Percentiles rank a stretch among this genome's conserved stretches.
Evolutionary conservation across 2,329 filamentous ascomycete genomes (phyloP).

Genomic region (Fusarium ambrosium): DNA sequence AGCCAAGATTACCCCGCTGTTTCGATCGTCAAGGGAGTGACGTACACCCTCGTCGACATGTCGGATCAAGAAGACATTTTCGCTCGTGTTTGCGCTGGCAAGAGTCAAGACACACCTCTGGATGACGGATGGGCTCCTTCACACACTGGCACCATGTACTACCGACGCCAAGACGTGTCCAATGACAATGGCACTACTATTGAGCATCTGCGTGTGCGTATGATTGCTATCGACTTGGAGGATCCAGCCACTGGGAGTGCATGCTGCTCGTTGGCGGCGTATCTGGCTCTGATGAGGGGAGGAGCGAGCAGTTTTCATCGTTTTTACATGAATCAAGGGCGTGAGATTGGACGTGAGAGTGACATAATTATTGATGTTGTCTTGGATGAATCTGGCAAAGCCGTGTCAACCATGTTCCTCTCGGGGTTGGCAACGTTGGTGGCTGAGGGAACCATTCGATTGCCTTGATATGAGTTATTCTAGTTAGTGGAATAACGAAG

Average conservation of each 20-base stretch:
- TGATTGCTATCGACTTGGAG: slow-evolving; percentile 33
- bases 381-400: neutral
- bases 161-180: neutral
- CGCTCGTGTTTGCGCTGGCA: slow-evolving; percentile 2
- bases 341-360: slow-evolving; percentile 23
- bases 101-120: slow-evolving; percentile 1
- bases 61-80: slow-evolving; percentile 9
- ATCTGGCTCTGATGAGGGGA: slow-evolving; percentile 21
- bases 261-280: slow-evolving; percentile 15
- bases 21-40: slow-evolving; percentile 3
- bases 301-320: slow-evolving; percentile 1
- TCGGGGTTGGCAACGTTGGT: neutral
- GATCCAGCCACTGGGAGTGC: slow-evolving; percentile 26
- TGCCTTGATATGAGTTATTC: neutral
- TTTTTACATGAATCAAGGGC: slow-evolving; percentile 23
- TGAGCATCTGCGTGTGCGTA: slow-evolving; percentile 21
- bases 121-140: slow-evolving; percentile 23
- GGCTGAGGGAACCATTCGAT: neutral
- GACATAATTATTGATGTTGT: slow-evolving; percentile 16
- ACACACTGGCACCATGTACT: slow-evolving; percentile 24
- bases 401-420: neutral
- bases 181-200: neutral
- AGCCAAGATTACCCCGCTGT: neutral
- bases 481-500: neutral
- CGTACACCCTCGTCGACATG: neutral